Percentiles rank a stretch among this genome's conserved stretches.
phyloP scores from a whole-genome alignment of 345 rosid genomes.

The Eucalyptus sp. region DNA sequence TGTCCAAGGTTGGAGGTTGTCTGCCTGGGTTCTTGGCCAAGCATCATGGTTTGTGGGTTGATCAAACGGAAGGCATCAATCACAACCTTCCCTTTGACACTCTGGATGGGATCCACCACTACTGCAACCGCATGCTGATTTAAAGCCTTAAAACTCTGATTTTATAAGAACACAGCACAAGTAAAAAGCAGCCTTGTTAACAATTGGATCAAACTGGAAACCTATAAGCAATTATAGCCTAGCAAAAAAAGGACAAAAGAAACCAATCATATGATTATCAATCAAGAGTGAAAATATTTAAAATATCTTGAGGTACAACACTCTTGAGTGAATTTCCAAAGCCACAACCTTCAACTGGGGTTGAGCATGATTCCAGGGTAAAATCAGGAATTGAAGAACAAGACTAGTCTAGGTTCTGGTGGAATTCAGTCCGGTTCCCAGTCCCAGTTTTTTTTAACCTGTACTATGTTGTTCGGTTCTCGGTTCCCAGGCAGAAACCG shows the following conservation, averaged over 20 bases:
- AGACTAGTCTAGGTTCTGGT: neutral
- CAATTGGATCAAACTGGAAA: neutral
- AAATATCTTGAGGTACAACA: neutral
- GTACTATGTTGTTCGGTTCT: neutral
- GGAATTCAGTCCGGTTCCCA: neutral
- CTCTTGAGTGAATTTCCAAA: neutral
- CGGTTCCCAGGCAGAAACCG: neutral
- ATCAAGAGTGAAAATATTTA: neutral
- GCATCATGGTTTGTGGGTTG: conserved; percentile 99
- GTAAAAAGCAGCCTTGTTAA: neutral
- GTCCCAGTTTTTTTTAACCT: neutral
- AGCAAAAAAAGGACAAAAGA: neutral
- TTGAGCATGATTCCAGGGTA: neutral
- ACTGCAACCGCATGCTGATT: conserved; percentile 97
- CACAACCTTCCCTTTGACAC: conserved; percentile 96
- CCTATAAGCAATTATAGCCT: neutral
- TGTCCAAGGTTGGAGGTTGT: conserved; percentile 98
- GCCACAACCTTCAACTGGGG: neutral
- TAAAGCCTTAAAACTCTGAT: conserved; percentile 96
- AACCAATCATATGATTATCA: neutral
- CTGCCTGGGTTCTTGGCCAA: conserved; percentile 98
- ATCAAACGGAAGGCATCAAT: conserved; percentile 97
- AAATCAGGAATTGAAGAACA: neutral
- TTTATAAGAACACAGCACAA: neutral
- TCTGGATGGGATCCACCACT: conserved; percentile 98